A percentile compares a stretch with the other conserved stretches of the same genome.
Conservation (phyloP, 768 basidiomycete genomes). For the Heimioporus sp. region DNA sequence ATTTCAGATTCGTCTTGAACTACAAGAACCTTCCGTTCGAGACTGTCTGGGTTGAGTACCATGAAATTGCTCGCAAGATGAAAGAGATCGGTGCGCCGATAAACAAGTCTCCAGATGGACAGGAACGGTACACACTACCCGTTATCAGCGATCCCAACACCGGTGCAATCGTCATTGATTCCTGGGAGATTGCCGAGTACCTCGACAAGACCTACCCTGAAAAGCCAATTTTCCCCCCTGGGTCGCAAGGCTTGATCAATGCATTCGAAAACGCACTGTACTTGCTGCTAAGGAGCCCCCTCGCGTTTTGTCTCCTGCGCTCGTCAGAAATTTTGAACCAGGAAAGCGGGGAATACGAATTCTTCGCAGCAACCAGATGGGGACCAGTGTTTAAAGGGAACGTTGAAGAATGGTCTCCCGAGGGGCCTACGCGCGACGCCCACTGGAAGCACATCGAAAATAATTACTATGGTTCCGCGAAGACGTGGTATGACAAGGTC, state of each 20-base stretch:
- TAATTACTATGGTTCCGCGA: background rate
- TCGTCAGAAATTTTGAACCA: conserved; percentile 29
- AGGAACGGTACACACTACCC: conserved; percentile 29
- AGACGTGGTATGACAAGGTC: conserved; percentile 19
- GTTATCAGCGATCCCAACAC: conserved; percentile 34
- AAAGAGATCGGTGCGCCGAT: conserved; percentile 27
- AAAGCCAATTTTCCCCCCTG: conserved; percentile 26
- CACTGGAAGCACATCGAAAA: conserved; percentile 25
- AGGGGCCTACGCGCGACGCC: conserved; percentile 30
- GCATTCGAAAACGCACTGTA: conserved; percentile 12
- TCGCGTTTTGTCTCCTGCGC: conserved; percentile 22
- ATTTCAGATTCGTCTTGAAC: conserved; percentile 27
- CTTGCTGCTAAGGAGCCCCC: background rate
- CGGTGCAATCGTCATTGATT: conserved; percentile 27
- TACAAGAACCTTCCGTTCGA: conserved; percentile 34
- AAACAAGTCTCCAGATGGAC: conserved; percentile 15
- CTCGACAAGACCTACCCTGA: conserved; percentile 36
- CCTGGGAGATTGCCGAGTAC: conserved; percentile 33
- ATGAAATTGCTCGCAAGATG: conserved; percentile 27
- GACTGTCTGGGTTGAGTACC: conserved; percentile 34
- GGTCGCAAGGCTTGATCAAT: conserved; percentile 21
- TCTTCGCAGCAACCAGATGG: conserved; percentile 34
- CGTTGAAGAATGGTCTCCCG: conserved; percentile 31
- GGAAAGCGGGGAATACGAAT: conserved; percentile 27
- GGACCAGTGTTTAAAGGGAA: conserved; percentile 29